phyloP scores from a whole-genome alignment of 805 yeast genomes.

The Candida qinlingensis region DNA sequence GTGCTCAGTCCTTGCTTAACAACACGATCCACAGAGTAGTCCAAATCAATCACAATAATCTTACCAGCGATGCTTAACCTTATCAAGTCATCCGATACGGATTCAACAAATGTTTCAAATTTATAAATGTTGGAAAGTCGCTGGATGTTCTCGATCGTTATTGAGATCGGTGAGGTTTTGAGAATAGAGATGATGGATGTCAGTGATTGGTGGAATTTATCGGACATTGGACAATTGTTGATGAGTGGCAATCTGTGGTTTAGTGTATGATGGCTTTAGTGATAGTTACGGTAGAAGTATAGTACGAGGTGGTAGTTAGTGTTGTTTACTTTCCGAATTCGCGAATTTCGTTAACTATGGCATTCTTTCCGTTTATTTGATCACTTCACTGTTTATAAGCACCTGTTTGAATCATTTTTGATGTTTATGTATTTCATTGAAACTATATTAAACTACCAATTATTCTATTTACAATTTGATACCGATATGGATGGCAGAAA shows the following conservation, averaged over 20 bases:
- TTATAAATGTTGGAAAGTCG: constrained; percentile 24
- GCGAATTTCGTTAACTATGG: too few species aligned
- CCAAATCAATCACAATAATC: constrained; percentile 25
- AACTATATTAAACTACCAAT: neutral
- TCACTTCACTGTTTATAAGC: too few species aligned
- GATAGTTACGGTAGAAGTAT: too few species aligned
- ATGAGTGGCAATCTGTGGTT: neutral
- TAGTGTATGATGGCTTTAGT: neutral
- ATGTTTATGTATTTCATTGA: too few species aligned
- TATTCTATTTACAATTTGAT: constrained; percentile 56
- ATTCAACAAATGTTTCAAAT: constrained; percentile 23
- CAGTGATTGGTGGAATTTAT: constrained; percentile 19
- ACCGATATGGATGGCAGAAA: constrained; percentile 94
- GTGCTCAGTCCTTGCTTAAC: constrained; percentile 12
- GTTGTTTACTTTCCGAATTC: neutral
- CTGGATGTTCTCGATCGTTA: constrained; percentile 22
- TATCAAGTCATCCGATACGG: constrained; percentile 10
- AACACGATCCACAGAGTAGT: constrained; percentile 13
- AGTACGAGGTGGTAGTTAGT: too few species aligned
- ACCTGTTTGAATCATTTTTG: too few species aligned
- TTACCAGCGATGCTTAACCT: constrained; percentile 25
- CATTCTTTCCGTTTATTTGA: too few species aligned
- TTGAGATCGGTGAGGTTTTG: constrained; percentile 18
- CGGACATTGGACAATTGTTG: constrained; percentile 13
- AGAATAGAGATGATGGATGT: constrained; percentile 16